phyloP scores from a whole-genome alignment of 768 basidiomycete genomes.

The Hygrocybe punicea region DNA sequence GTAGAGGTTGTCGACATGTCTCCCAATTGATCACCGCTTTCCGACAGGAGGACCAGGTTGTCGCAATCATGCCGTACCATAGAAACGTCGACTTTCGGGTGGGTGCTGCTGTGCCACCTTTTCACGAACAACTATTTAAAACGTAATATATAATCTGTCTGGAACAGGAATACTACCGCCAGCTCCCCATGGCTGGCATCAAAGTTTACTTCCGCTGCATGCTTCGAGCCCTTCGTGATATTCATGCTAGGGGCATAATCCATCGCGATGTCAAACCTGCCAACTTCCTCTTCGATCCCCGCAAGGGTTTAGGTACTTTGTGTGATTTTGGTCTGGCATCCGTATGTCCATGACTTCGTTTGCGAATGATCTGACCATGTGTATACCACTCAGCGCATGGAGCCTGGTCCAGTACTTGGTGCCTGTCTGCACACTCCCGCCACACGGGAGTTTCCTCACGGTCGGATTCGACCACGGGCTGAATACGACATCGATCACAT shows the following conservation, averaged over 20 bases:
- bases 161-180: slow-evolving; percentile 70
- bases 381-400: slow-evolving; percentile 49
- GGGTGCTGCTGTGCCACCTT: slow-evolving; percentile 29
- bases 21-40: slow-evolving; percentile 96
- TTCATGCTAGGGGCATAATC: slow-evolving; percentile 81
- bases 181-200: slow-evolving; percentile 69
- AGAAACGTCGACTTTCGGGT: slow-evolving; percentile 92
- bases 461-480: slow-evolving; percentile 44
- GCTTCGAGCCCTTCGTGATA: slow-evolving; percentile 84
- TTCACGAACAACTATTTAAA: background rate
- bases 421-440: slow-evolving; percentile 78
- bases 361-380: background rate
- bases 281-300: slow-evolving; percentile 91
- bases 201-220: slow-evolving; percentile 88
- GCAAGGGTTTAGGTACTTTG: slow-evolving; percentile 75
- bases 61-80: slow-evolving; percentile 92
- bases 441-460: slow-evolving; percentile 63
- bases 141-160: no score
- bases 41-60: slow-evolving; percentile 85
- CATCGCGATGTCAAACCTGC: slow-evolving; percentile 98
- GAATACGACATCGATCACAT: slow-evolving; percentile 49
- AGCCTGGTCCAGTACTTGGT: slow-evolving; percentile 41
- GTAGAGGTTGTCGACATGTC: slow-evolving; percentile 79
- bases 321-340: slow-evolving; percentile 97
- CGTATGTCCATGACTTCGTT: slow-evolving; percentile 45